Conservation (phyloP, 2,329 filamentous ascomycete species). For the Hypoxylon sp. region DNA sequence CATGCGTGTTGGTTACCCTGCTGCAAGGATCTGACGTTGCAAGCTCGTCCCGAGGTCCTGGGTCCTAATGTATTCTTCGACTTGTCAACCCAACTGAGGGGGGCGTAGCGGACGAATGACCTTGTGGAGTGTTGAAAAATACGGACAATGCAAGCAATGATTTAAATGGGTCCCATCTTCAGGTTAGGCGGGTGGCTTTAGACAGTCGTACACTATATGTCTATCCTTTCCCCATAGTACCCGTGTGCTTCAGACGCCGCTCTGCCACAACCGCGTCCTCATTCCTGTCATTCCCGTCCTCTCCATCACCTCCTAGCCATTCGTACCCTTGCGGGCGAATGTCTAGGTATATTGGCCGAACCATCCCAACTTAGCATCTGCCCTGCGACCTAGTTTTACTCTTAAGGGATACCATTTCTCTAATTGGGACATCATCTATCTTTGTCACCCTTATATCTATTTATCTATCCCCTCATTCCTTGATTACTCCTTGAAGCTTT, state of each 20-base stretch:
- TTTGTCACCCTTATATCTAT: constrained; percentile 47
- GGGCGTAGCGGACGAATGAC: constrained; percentile 35
- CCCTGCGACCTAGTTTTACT: constrained; percentile 33
- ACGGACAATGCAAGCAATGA: constrained; percentile 43
- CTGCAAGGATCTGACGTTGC: constrained; percentile 33
- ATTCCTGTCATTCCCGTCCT: constrained; percentile 44
- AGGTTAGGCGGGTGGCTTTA: constrained; percentile 47
- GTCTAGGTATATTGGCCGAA: constrained; percentile 47
- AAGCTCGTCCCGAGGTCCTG: constrained; percentile 35
- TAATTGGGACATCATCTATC: constrained; percentile 38
- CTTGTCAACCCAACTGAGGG: constrained; percentile 38
- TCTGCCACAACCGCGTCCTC: constrained; percentile 43
- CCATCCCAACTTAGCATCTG: constrained; percentile 43
- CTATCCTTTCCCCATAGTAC: constrained; percentile 37
- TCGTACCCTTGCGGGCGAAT: constrained; percentile 46
- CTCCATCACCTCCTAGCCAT: constrained; percentile 36
- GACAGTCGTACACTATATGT: constrained; percentile 38
- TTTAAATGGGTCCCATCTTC: constrained; percentile 36
- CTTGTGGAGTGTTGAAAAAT: constrained; percentile 15
- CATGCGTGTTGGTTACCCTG: constrained; percentile 43
- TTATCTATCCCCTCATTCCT: constrained; percentile 49
- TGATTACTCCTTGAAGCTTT: constrained; percentile 29
- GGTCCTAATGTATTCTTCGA: constrained; percentile 42
- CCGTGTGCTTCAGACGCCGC: constrained; percentile 33
- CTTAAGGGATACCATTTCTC: constrained; percentile 42